A percentile compares a stretch with the other conserved stretches of the same genome.
These are phyloP conservation scores for Boletus semigastroideus DNA, from an alignment of 1,284 basidiomycete species.

Conservation along the genomic window DNA sequence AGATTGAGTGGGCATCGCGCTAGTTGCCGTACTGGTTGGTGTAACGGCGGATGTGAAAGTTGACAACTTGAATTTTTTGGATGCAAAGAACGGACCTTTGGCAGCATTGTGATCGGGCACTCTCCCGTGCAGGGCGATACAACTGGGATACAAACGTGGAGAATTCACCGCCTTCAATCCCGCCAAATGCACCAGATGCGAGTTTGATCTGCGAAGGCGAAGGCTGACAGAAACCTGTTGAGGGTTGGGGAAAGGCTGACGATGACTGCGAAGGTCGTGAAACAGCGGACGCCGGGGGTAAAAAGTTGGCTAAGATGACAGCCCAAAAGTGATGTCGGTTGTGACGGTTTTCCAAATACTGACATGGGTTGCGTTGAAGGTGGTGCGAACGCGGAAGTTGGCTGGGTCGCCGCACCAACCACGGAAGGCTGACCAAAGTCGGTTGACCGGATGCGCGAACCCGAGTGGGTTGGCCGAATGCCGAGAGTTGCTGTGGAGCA, in stretches of 20 bases:
- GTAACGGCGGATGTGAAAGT: constrained; percentile 23
- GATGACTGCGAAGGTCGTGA: constrained; percentile 28
- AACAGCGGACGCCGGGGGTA: constrained; percentile 41
- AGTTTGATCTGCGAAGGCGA: constrained; percentile 34
- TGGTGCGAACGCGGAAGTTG: constrained; percentile 39
- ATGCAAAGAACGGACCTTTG: no score
- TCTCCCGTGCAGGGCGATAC: no score
- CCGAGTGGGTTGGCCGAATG: constrained; percentile 35
- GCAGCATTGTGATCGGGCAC: no score
- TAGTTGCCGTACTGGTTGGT: constrained; percentile 11
- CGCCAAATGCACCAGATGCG: constrained; percentile 32
- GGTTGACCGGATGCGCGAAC: constrained; percentile 40
- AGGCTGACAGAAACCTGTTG: constrained; percentile 37
- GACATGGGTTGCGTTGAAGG: constrained; percentile 29
- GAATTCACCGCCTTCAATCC: constrained; percentile 35
- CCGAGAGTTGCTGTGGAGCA: constrained; percentile 35
- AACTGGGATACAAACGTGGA: constrained; percentile 37
- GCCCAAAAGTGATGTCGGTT: constrained; percentile 34
- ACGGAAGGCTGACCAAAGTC: constrained; percentile 43
- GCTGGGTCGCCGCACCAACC: constrained; percentile 36
- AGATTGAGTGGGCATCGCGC: constrained; percentile 21
- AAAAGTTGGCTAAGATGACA: constrained; percentile 25
- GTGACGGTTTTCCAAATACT: constrained; percentile 35
- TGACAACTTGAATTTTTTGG: constrained; percentile 29
- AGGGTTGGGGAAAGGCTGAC: constrained; percentile 43